These are phyloP conservation scores for Fusarium sp. DNA, from an alignment of 2,329 filamentous ascomycete genomes.

Conservation along the genomic window DNA sequence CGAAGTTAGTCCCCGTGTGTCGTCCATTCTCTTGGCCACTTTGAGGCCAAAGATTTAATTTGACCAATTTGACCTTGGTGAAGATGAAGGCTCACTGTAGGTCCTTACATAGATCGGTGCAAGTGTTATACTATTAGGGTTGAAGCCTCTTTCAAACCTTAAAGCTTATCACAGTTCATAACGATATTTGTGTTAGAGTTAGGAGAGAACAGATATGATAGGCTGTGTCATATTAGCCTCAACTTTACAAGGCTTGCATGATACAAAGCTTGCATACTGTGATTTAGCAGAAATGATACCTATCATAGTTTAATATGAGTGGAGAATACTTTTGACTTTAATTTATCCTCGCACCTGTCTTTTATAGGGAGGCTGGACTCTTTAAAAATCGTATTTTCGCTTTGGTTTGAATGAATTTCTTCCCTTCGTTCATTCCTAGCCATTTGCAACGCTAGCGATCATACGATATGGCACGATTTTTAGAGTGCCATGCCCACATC, in stretches of 20 bases:
- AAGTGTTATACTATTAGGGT: neutral
- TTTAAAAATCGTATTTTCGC: neutral
- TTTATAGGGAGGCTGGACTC: rapidly evolving
- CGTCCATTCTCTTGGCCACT: rapidly evolving
- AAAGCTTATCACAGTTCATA: neutral
- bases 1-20: neutral
- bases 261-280: too few species aligned
- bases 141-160: neutral
- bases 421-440: neutral
- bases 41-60: neutral
- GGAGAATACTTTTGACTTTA: neutral
- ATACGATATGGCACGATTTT: neutral
- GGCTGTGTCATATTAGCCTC: too few species aligned
- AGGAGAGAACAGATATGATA: too few species aligned
- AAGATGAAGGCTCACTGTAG: neutral
- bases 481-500: neutral
- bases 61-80: neutral
- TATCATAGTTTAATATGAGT: too few species aligned
- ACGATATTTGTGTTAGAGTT: rapidly evolving
- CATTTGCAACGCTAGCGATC: too few species aligned
- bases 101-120: rapidly evolving
- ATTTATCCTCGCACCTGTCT: neutral
- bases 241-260: too few species aligned
- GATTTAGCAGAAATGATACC: rapidly evolving
- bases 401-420: neutral